A percentile compares a stretch with the other conserved stretches of the same genome.
phyloP scores from a whole-genome alignment of 176 grass and related monocot genomes.

The Metroxylon sagu region DNA sequence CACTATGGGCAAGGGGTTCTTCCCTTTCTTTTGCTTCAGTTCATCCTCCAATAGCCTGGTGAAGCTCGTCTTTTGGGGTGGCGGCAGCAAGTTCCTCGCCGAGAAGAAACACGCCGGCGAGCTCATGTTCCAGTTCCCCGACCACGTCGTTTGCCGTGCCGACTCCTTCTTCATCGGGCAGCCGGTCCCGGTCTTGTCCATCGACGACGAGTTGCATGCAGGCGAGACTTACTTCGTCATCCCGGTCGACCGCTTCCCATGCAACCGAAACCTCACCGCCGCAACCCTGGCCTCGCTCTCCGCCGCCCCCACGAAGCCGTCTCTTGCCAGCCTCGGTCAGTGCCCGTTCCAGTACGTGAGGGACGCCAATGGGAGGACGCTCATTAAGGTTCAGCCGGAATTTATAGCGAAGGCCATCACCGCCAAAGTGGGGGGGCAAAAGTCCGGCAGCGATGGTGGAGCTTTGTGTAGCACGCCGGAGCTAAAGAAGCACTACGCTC shows the following conservation, averaged over 20 bases:
- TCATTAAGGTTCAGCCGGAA: slow-evolving; percentile 53
- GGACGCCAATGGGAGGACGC: slow-evolving; percentile 30
- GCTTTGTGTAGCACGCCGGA: slow-evolving; percentile 77
- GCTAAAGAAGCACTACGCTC: slow-evolving; percentile 77
- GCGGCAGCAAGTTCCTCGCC: background rate
- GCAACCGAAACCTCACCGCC: slow-evolving; percentile 23
- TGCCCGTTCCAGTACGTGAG: slow-evolving; percentile 56
- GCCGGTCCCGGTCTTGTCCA: slow-evolving; percentile 30
- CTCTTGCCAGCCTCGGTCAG: slow-evolving; percentile 7
- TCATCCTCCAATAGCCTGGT: background rate
- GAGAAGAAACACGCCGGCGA: slow-evolving; percentile 28
- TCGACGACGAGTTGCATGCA: slow-evolving; percentile 40
- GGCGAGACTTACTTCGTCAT: slow-evolving; percentile 56
- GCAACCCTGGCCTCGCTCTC: slow-evolving; percentile 39
- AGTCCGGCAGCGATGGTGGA: background rate
- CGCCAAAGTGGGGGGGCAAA: background rate
- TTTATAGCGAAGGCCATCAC: slow-evolving; percentile 41
- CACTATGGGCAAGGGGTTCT: background rate
- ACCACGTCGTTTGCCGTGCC: slow-evolving; percentile 41
- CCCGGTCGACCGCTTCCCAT: slow-evolving; percentile 47
- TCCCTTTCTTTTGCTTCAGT: background rate
- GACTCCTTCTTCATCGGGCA: slow-evolving; percentile 60
- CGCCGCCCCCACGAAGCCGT: background rate
- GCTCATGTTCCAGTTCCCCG: slow-evolving; percentile 39
- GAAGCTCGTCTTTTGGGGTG: slow-evolving; percentile 58